Evolutionary conservation across 2,329 filamentous ascomycete species (phyloP), one percentile per base, ranked within the genome.

Genomic region (Aspergillus unguis): DNA sequence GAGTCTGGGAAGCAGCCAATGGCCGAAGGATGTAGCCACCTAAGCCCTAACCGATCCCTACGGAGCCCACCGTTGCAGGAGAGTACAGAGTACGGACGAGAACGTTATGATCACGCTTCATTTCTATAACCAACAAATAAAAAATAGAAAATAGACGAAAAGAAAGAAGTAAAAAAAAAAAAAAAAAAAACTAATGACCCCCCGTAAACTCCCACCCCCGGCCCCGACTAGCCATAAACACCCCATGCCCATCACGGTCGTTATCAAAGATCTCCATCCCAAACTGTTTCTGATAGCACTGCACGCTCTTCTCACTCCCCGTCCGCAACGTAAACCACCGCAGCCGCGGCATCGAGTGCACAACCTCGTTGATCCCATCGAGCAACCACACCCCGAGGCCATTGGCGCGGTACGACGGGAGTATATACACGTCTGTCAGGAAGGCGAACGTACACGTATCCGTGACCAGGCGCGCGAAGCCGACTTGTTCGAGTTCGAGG

Each of bases 371-470:
- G 53, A 86, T 69, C 59, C 80, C 84, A 4, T 74, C 68, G 66
- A 88, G 79, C 64, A 89, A 70, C 84, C 85, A 89, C 40, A 74
- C 79, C 3, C 83, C 86, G 1, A 90, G 73, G 0, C 86, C 85
- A 7, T 76, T 73, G 4, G 80, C 78, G 63, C 86, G 84, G 61
- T 83, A 81, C 36, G 79, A 75, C 0, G 80, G 74, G 2, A 82
- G 66, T 25, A 89, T 74, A 66, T 86, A 89, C 23, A 88, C 82
- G 62, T 89, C 86, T 27, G 85, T 86, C 36, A 87, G 70, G 61
- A 87, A 90, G 32, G 80, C 84, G 60, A 88, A 83, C 0, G 85
- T 86, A 43, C 83, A 78, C 61, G 81, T 80, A 68, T 90, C 87
- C 6, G 86, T 90, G 47, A 90, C 73, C n/a, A 87, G 68, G 32